Evolutionary conservation across 2,329 filamentous ascomycete species (phyloP), one percentile per base, ranked within the genome.

Genomic region (Cytospora piceae): DNA sequence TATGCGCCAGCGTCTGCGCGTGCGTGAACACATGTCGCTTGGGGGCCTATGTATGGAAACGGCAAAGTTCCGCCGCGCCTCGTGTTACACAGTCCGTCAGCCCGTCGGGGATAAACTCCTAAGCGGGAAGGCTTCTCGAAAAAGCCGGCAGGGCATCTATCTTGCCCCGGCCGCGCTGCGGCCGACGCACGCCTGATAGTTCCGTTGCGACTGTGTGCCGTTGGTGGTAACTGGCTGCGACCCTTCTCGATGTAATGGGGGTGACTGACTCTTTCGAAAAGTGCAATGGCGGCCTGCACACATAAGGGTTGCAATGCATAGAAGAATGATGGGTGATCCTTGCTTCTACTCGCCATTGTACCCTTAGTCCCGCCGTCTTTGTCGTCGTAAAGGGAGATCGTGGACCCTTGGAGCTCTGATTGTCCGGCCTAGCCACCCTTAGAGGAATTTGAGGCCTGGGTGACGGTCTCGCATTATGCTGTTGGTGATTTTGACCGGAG

Each of bases 1-100:
- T 49, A 12, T 62, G 52, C 60, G 39, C 31, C 58, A 42, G 32
- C 54, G 54, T 5, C 53, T 62, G 52, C 60, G 29, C 34, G n/a
- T 57, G 60, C 27, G n/a, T 27, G 22, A 29, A 51, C 60, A 57
- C 53, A 57, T 63, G 39, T 29, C 54, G 29, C 37, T 39, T 39
- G 53, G 31, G 31, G 52, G 39, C 14, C 34, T 39, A 32, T 32
- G 31, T 37, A 27, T 9, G 42, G 37, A 7, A n/a, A 51, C 9
- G 31, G 22, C n/a, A 22, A 22, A 49, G 46, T 22, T 49, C 46
- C 46, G 46, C 46, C 17, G 24, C 31, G 31, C 49, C 42, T 22
- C 14, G 15, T n/a, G n/a, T 63, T 34, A 34, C 22, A 52, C 22
- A 57, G 14, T 22, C 54, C 5, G 17, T 8, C 34, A 37, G 34